Conservation (phyloP, 2,329 filamentous ascomycete genomes). For the Cercospora sp. region DNA sequence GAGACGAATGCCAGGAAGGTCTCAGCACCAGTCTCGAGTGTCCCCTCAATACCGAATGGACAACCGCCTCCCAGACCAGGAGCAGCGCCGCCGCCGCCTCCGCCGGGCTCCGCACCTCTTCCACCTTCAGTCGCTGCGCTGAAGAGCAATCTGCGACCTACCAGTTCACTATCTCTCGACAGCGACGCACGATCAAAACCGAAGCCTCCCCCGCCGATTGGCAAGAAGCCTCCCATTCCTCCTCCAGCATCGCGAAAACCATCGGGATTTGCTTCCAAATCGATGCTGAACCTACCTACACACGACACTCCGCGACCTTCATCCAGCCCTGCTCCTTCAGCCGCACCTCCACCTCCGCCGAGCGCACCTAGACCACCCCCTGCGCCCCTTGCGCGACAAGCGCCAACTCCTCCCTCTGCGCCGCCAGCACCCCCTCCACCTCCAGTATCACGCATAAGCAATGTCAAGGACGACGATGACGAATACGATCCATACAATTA, state of each 20-base stretch:
- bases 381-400: conserved; percentile 22
- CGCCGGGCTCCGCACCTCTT: conserved; percentile 52
- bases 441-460: conserved; percentile 19
- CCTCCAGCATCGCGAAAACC: conserved; percentile 60
- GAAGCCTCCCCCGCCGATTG: conserved; percentile 72
- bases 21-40: conserved; percentile 56
- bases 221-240: conserved; percentile 68
- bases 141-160: conserved; percentile 54
- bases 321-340: conserved; percentile 66
- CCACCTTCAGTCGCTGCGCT: conserved; percentile 50
- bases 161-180: conserved; percentile 60
- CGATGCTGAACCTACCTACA: conserved; percentile 37
- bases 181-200: conserved; percentile 55
- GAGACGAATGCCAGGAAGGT: conserved; percentile 54
- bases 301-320: conserved; percentile 43
- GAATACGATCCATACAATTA: conserved; percentile 31
- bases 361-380: conserved; percentile 43
- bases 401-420: conserved; percentile 46
- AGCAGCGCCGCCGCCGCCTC: conserved; percentile 51
- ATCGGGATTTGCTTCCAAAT: conserved; percentile 47
- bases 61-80: conserved; percentile 46
- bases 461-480: conserved; percentile 24
- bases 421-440: conserved; percentile 47
- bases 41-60: conserved; percentile 31
- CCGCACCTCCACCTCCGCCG: conserved; percentile 45